Conservation (phyloP, 1,284 basidiomycete species). For the Microbotryum lychnidis-dioicae region DNA sequence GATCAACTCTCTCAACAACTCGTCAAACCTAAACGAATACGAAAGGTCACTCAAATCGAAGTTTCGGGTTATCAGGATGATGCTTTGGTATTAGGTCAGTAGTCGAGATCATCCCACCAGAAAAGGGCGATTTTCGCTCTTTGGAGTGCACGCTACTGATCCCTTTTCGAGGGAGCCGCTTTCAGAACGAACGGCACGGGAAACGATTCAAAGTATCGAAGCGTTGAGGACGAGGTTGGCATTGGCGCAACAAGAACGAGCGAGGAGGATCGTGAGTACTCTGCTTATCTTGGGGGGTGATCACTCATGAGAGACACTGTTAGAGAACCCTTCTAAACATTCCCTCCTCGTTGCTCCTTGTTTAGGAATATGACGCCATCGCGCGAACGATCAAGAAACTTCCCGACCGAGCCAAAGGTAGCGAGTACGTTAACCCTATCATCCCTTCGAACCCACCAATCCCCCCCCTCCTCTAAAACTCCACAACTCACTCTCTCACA, state of each 20-base stretch:
- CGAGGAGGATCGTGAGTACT: constrained; percentile 21
- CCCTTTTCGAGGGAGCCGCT: too few species aligned
- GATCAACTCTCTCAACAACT: constrained; percentile 20
- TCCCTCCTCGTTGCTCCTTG: too few species aligned
- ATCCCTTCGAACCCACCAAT: background rate
- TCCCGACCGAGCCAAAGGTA: constrained; percentile 18
- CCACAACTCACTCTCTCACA: background rate
- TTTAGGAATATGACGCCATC: constrained; percentile 27
- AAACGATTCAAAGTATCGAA: constrained; percentile 4
- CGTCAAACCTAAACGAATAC: constrained; percentile 6
- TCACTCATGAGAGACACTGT: too few species aligned
- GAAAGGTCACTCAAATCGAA: constrained; percentile 17
- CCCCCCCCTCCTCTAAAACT: background rate
- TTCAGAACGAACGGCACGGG: background rate
- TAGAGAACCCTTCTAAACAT: too few species aligned
- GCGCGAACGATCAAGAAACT: constrained; percentile 22
- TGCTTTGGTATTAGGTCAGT: constrained; percentile 13
- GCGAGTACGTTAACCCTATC: constrained; percentile 15
- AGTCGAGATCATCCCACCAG: background rate
- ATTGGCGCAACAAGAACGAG: constrained; percentile 25
- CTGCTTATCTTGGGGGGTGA: too few species aligned
- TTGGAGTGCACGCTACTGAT: too few species aligned
- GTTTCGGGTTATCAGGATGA: constrained; percentile 18
- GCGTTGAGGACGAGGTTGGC: constrained; percentile 9
- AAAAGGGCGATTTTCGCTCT: too few species aligned